A percentile compares a stretch with the other conserved stretches of the same genome.
Conservation (phyloP, 352 stramenopile species). For the Phytophthora litchii region DNA sequence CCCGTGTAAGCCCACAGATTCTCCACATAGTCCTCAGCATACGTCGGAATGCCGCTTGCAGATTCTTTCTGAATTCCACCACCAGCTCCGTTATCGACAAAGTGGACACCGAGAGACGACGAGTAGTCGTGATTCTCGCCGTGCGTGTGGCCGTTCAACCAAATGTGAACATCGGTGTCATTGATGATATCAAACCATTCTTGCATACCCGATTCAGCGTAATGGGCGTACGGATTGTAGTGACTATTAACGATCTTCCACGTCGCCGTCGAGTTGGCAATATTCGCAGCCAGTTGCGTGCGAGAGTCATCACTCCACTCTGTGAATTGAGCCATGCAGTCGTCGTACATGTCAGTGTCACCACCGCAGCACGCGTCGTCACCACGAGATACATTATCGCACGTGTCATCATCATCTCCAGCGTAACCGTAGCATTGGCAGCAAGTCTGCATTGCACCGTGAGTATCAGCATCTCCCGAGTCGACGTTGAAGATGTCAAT, state of each 20-base stretch:
- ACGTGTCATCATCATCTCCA: conserved; percentile 40
- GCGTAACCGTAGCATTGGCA: conserved; percentile 65
- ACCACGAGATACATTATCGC: conserved; percentile 40
- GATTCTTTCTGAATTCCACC: conserved; percentile 74
- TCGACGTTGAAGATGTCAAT: conserved; percentile 66
- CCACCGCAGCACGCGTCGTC: conserved; percentile 44
- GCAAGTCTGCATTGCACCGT: conserved; percentile 51
- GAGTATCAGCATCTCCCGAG: conserved; percentile 52
- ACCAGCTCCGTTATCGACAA: conserved; percentile 73
- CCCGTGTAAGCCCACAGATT: conserved; percentile 63
- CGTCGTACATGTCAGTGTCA: conserved; percentile 44
- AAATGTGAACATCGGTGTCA: conserved; percentile 39
- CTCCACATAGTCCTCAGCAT: conserved; percentile 50
- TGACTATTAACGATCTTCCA: conserved; percentile 73
- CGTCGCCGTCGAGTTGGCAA: conserved; percentile 52
- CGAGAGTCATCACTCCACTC: conserved; percentile 55
- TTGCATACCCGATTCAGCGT: conserved; percentile 28
- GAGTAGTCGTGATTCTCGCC: conserved; percentile 67
- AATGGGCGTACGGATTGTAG: conserved; percentile 61
- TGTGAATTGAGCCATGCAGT: conserved; percentile 45
- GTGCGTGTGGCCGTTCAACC: conserved; percentile 57
- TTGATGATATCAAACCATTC: conserved; percentile 53
- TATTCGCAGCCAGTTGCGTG: conserved; percentile 37
- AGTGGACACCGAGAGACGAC: conserved; percentile 56
- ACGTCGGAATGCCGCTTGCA: conserved; percentile 58